phyloP scores from a whole-genome alignment of 1,284 basidiomycete species.

The Tylopilus sp. region DNA sequence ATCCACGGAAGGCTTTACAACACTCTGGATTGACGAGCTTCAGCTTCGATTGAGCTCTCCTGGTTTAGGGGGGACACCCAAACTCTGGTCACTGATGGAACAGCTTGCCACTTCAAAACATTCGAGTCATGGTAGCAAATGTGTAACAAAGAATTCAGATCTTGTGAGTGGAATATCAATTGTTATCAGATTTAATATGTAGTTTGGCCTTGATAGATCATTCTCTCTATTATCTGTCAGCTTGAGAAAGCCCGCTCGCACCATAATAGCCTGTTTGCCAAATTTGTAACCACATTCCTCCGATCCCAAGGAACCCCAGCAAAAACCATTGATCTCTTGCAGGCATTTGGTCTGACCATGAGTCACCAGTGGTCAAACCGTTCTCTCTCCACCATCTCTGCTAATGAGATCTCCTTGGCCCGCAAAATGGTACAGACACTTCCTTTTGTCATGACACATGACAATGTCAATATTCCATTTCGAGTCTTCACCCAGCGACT shows the following conservation, averaged over 20 bases:
- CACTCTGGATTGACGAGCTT: no score
- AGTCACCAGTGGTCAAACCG: background rate
- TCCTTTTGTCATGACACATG: constrained; percentile 1
- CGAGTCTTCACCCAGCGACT: background rate
- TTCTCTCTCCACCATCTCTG: background rate
- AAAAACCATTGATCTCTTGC: background rate
- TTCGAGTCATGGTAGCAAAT: no score
- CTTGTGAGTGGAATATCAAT: no score
- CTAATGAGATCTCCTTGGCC: background rate
- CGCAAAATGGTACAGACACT: background rate
- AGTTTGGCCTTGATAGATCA: background rate
- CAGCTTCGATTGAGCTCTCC: background rate
- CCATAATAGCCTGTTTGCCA: background rate
- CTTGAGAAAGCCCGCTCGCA: background rate
- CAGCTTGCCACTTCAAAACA: no score
- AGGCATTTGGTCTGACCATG: background rate
- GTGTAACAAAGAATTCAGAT: no score
- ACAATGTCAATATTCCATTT: constrained; percentile 6
- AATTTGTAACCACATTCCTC: background rate
- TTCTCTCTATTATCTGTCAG: background rate
- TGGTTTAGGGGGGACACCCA: constrained; percentile 3
- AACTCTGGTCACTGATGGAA: background rate
- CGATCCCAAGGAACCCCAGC: background rate
- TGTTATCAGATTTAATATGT: no score
- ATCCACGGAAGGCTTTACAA: background rate